Evolutionary conservation across 495 filamentous ascomycete species (phyloP), one percentile per base, ranked within the genome.

Genomic region (Penicillium lagena): DNA sequence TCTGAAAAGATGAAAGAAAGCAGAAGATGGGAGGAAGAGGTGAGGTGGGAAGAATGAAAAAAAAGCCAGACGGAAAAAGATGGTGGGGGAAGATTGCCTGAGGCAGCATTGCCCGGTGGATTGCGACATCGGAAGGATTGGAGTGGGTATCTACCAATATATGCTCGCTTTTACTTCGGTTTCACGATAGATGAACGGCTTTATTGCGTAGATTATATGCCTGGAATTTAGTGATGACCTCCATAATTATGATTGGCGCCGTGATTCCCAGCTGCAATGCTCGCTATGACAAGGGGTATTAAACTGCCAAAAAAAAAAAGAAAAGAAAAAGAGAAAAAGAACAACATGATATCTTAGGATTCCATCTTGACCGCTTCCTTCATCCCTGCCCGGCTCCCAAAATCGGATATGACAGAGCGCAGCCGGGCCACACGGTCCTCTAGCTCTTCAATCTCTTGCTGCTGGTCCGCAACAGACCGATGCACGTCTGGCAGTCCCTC

Each of bases 371-470:
- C 34, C 30, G 14, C 35, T 14, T 30, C 35, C 8, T 12, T 30
- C 31, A 40, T 47, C 33, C 42, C 50, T 12, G 68, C 66, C 34
- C 65, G 59, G 12, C 32, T 55, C n/a, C 69, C 67, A 58, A 75
- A 68, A 43, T 72, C 71, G 31, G 59, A 49, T 35, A 75, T 63
- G 36, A 84, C 75, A 30, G 70, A 72, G 29, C 73, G 73, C 66
- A 89, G 77, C 44, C 67, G 71, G 44, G 62, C 61, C 47, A 86
- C 77, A 45, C 75, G 70, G 43, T 76, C 82, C 67, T 90, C 82
- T 36, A 96, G 73, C 55, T 84, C 81, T 37, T 50, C 51, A 37
- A 96, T 90, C 72, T 96, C 90, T 34, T 65, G 75, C 49, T 88
- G 77, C 68, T 96, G 90, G 56, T 96, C 89, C 37, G 76, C 68